Conservation (phyloP, 345 rosid genomes). For the Clarkia xantiana region DNA sequence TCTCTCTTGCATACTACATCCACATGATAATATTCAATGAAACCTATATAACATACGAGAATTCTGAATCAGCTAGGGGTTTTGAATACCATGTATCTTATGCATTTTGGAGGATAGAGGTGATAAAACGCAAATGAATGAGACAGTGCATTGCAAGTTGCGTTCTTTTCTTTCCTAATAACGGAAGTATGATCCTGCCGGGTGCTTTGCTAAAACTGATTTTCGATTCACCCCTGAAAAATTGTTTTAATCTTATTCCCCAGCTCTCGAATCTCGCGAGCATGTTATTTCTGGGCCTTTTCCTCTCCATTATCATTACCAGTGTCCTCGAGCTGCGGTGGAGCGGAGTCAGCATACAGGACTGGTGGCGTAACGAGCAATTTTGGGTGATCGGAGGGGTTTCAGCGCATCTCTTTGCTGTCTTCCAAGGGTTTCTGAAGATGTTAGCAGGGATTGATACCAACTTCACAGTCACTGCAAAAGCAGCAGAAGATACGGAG, state of each 20-base stretch:
- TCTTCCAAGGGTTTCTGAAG: slow-evolving; percentile 86
- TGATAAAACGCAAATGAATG: too few relatives aligned
- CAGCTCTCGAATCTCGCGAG: slow-evolving; percentile 93
- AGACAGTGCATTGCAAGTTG: too few relatives aligned
- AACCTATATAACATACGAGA: background rate
- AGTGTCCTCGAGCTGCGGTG: slow-evolving; percentile 85
- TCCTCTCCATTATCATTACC: slow-evolving; percentile 71
- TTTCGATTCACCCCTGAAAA: too few relatives aligned
- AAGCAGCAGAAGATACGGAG: slow-evolving; percentile 79
- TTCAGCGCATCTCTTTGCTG: slow-evolving; percentile 92
- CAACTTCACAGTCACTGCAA: slow-evolving; percentile 86
- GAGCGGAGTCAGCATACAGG: slow-evolving; percentile 95
- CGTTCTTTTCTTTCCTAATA: too few relatives aligned
- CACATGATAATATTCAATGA: background rate
- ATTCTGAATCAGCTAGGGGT: too few relatives aligned
- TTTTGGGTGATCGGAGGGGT: slow-evolving; percentile 99
- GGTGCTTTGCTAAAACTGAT: too few relatives aligned
- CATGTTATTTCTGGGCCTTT: slow-evolving; percentile 76
- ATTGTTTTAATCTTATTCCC: background rate
- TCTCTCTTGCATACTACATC: background rate
- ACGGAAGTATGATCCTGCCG: too few relatives aligned
- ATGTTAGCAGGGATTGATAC: slow-evolving; percentile 89
- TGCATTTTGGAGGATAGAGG: too few relatives aligned
- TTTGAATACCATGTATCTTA: too few relatives aligned
- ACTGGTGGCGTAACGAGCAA: slow-evolving; percentile 90